These are phyloP conservation scores for Pecoramyces ruminantium DNA, from an alignment of 192 early-diverging fungal species.

Conservation along the genomic window DNA sequence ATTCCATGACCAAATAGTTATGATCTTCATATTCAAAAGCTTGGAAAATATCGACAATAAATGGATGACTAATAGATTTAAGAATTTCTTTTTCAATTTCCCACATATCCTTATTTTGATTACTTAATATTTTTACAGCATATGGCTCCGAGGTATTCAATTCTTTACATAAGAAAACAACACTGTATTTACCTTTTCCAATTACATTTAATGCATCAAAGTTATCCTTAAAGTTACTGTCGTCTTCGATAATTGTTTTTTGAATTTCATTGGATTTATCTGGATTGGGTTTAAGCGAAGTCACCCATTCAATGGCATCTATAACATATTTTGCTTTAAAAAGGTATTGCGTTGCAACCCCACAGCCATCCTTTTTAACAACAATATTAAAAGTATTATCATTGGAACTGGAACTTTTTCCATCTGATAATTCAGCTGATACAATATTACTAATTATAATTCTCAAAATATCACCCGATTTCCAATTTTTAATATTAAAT, in stretches of 20 bases:
- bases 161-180: neutral
- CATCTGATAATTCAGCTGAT: neutral
- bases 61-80: conserved; percentile 22
- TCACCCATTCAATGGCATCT: neutral
- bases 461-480: neutral
- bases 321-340: neutral
- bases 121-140: neutral
- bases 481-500: neutral
- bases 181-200: neutral
- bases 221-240: neutral
- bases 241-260: neutral
- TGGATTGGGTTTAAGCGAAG: neutral
- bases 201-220: neutral
- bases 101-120: neutral
- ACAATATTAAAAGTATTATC: neutral
- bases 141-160: neutral
- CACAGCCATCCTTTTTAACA: neutral
- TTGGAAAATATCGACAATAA: conserved; percentile 29
- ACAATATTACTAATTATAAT: neutral
- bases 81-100: conserved; percentile 17
- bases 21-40: conserved; percentile 23
- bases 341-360: neutral
- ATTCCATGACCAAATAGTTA: conserved; percentile 22
- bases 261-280: neutral
- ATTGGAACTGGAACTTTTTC: neutral